Percentiles rank a stretch among this genome's conserved stretches.
Conservation (phyloP, 1,284 basidiomycete genomes). For the Ustilago loliicola region DNA sequence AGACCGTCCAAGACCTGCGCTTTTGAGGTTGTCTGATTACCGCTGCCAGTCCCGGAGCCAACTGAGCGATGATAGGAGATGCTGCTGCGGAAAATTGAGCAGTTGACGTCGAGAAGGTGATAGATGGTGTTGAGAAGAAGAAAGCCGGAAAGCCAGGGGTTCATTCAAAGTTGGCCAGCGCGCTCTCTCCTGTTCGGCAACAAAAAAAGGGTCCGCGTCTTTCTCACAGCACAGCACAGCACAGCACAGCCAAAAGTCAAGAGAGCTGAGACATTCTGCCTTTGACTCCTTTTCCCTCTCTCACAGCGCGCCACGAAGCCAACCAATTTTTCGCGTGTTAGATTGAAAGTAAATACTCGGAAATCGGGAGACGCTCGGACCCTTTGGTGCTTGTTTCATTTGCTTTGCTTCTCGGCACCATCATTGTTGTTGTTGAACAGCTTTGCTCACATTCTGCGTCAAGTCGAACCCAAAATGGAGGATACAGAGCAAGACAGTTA, state of each 20-base stretch:
- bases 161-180: background rate
- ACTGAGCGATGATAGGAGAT: background rate
- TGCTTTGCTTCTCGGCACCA: background rate
- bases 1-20: background rate
- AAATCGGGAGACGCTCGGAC: constrained; percentile 25
- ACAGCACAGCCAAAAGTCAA: constrained; percentile 1
- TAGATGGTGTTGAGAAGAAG: constrained; percentile 15
- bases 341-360: background rate
- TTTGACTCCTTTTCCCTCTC: background rate
- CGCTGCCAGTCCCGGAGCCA: background rate
- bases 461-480: background rate
- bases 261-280: constrained; percentile 2
- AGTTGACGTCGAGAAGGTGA: no score
- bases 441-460: background rate
- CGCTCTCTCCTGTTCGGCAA: constrained; percentile 13
- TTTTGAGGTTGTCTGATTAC: background rate
- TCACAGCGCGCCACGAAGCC: background rate
- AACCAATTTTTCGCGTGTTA: background rate
- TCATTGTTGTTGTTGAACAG: background rate
- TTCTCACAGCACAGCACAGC: background rate
- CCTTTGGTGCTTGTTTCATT: constrained; percentile 6
- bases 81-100: background rate
- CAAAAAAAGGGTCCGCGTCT: constrained; percentile 23
- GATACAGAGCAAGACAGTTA: background rate
- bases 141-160: background rate